Evolutionary conservation across 192 early-diverging fungal genomes (phyloP), one percentile per base, ranked within the genome.

Genomic region (Helicostylum pulchrum): DNA sequence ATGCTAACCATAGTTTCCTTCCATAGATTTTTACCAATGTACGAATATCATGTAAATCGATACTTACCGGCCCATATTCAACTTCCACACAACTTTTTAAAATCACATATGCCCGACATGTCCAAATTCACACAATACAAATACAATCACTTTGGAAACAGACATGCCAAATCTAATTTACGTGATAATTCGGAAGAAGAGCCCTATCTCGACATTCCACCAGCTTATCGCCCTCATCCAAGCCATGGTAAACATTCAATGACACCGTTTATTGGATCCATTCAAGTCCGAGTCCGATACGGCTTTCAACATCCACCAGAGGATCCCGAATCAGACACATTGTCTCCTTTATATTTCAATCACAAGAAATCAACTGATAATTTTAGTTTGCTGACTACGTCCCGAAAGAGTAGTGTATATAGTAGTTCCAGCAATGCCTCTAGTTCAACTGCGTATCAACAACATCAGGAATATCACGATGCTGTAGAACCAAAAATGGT

Each of bases 21-120:
- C 43, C 30, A 12, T 48, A 75, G 74, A 0, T 71, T 76, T 50
- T 17, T 76, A 7, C 74, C 74, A 14, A 64, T 76, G 57, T 75
- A 75, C 10, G 74, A 75, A 48, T 75, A 75, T 30, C 68, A 71
- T 23, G 50, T 58, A 11, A 61, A 62, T 1, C 62, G 71, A 11
- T 64, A 67, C 39, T 26, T 73, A 36, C 71, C 71, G 36, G 66
- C 61, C 7, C 66, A 73, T 48, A 67, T 73, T 12, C 66, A 67
- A 54, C 26, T 73, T 20, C 71, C 71, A 20, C 65, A 73, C 34
- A 67, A 63, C 23, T 73, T 73, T 48, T 44, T 70, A 9, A 70
- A 70, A 34, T 61, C 68, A 3, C 57, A 70, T 39, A 70, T 72
- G 54, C 71, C 64, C 30, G 43, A 31, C 62, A 50, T 63, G 51